Evolutionary conservation across 2,329 filamentous ascomycete genomes (phyloP), one percentile per base, ranked within the genome.

Genomic region (Clonostachys rhizophaga): DNA sequence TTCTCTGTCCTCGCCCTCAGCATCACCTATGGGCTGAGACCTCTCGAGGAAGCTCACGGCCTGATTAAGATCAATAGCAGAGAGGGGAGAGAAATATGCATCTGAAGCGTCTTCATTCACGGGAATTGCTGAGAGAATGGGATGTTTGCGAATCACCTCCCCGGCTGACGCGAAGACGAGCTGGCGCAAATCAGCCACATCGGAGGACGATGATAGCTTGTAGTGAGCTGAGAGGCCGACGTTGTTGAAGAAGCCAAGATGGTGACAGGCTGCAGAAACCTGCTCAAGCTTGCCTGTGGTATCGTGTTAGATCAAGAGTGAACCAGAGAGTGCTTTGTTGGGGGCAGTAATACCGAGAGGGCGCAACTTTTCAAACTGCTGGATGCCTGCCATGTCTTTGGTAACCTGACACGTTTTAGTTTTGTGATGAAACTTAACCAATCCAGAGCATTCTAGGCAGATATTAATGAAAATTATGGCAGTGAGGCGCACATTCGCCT

Each of bases 41-140:
- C 62, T 55, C 16, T 62, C 52, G 13, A 60, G 53, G 33, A 68
- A 73, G 40, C 55, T 55, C 5, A 74, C 61, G 40, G 61, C 63
- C 11, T 58, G 58, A 3, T 59, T 53, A 14, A 76, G 55, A 46
- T 75, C 57, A 33, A 76, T 64, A 10, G 61, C 55, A 5, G 69
- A 65, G 3, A 76, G 60, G 20, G 69, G 67, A 9, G 61, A 71
- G 43, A 72, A 75, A 52, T 69, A 70, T 0, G 71, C 61, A 2
- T 67, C 53, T 41, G 60, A 58, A n/a, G 56, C 66, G 46, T 61
- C 65, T 54, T 74, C 71, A 18, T 62, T 58, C 6, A 70, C 51
- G 0, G 67, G 62, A 13, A 75, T 66, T 14, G 67, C 66, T 33
- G 66, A 70, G 14, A 76, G 64, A 24, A 63, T 62, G 5, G 69